Evolutionary conservation across 345 rosid species (phyloP), one percentile per base, ranked within the genome.

Genomic region (Populus ilicifolia): DNA sequence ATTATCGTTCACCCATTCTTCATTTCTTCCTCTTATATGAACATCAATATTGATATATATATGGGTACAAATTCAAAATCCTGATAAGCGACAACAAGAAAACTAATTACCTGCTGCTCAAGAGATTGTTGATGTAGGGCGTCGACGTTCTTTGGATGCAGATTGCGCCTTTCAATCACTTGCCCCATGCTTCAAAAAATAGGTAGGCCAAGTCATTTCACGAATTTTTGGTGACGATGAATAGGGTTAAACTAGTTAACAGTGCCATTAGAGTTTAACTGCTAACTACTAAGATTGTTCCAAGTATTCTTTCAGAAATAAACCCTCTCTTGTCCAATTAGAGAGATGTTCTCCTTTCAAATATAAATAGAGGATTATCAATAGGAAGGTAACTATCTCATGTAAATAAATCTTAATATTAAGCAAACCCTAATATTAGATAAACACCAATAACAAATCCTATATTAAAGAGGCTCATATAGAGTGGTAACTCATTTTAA

Each of bases 131-230:
- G 85, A 6, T 62, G 78, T 18, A 71, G 44, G 73, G 44, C 70
- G 71, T 56, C 39, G 18, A 66, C 27, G 56, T 65, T 79, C 75
- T 72, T 72, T 5, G 77, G 33, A 68, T 78, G 79, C 59, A 79
- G 33, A 62, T 50, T 83, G 63, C 70, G 76, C 71, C 80, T 83
- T 65, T 81, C 85, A 69, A 87, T 74, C 75, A 80, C 83, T 71
- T 79, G 82, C 69, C 72, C 63, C 79, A 79, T 38, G 67, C 89
- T 87, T 74, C 38, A 69, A 75, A 4, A 68, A 20, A 73, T 27
- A 61, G 7, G 21, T 5, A 50, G 56, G 56, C 5, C 54, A 5
- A 12, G 43, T 44, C 48, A 44, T 44, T 44, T 44, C 48, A 0
- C 10, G 17, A 44, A 44, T 44, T 44, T 10, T 44, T 41, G 11